These are phyloP conservation scores for Carpinus fangiana DNA, from an alignment of 306 rosid genomes.

Conservation along the genomic window DNA sequence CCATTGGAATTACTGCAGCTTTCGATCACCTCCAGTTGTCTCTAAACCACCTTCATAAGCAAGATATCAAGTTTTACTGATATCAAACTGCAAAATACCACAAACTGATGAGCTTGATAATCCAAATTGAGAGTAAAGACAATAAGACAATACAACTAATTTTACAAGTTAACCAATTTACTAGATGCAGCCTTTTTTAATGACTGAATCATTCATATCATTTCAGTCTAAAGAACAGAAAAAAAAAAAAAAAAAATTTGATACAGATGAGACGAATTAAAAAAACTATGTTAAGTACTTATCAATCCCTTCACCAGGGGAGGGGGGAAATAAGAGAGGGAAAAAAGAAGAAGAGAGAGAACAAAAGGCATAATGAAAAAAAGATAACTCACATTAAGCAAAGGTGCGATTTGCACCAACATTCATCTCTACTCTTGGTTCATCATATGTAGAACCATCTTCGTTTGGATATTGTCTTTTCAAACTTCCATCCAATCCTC, in stretches of 20 bases:
- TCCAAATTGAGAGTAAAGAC: not conserved
- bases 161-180: not conserved
- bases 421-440: constrained; percentile 36
- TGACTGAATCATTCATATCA: not conserved
- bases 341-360: not conserved
- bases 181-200: not conserved
- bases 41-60: constrained; percentile 19
- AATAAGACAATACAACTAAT: not conserved
- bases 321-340: not conserved
- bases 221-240: not conserved
- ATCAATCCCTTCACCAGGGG: not conserved
- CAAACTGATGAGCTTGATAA: not conserved
- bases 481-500: constrained; percentile 41
- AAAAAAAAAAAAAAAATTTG: not conserved
- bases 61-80: constrained; percentile 30
- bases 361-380: constrained; percentile 7
- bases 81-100: constrained; percentile 25
- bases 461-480: constrained; percentile 29
- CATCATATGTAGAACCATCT: constrained; percentile 32
- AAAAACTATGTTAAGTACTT: not conserved
- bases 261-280: not conserved
- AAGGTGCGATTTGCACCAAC: constrained; percentile 47
- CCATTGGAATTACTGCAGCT: constrained; percentile 21
- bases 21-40: constrained; percentile 22
- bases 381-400: constrained; percentile 65